phyloP scores from a whole-genome alignment of 78 protist species.

The Diacronema lutheri region DNA sequence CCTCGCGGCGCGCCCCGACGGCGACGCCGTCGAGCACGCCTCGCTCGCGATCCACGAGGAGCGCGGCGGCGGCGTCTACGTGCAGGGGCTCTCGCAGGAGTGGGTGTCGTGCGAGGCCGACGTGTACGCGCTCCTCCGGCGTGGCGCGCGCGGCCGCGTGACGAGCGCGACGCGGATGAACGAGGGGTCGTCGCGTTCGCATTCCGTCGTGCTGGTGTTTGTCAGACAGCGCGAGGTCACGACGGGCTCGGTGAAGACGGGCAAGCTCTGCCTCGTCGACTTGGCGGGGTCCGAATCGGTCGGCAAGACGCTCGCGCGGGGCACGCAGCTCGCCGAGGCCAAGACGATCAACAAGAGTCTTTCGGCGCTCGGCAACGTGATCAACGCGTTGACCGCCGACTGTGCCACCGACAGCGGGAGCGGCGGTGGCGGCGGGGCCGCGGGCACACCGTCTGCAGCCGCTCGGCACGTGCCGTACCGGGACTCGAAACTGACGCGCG shows the following conservation, averaged over 20 bases:
- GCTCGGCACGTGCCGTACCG: conserved; percentile 78
- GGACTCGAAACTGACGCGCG: conserved; percentile 86
- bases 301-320: conserved; percentile 78
- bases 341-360: conserved; percentile 83
- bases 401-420: not conserved
- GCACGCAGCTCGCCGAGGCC: conserved; percentile 70
- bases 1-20: conserved; percentile 42
- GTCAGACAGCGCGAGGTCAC: conserved; percentile 54
- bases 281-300: conserved; percentile 90
- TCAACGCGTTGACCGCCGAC: conserved; percentile 78
- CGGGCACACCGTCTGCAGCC: no score
- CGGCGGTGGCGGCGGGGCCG: not conserved
- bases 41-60: conserved; percentile 45
- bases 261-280: conserved; percentile 83
- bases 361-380: conserved; percentile 81
- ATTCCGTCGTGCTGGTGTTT: conserved; percentile 63
- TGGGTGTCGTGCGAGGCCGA: conserved; percentile 52
- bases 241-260: conserved; percentile 45
- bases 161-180: conserved; percentile 75
- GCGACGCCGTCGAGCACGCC: not conserved
- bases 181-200: conserved; percentile 68
- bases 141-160: conserved; percentile 61
- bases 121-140: conserved; percentile 46
- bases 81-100: conserved; percentile 46
- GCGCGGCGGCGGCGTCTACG: conserved; percentile 64